A percentile compares a stretch with the other conserved stretches of the same genome.
These are phyloP conservation scores for Pyracantha coccinea DNA, from an alignment of 331 rosid species.

Conservation along the genomic window DNA sequence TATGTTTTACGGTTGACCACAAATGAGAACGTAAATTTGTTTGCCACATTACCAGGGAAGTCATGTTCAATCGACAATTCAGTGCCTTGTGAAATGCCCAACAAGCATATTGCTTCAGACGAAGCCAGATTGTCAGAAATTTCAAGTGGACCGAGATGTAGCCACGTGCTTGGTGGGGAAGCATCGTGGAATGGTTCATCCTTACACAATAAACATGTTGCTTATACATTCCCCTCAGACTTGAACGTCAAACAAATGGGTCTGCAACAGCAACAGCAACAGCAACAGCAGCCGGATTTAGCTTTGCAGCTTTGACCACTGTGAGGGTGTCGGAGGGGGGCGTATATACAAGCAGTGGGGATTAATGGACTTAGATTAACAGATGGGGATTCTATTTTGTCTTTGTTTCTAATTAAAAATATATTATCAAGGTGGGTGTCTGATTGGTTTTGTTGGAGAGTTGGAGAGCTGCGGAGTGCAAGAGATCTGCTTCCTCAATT, in stretches of 20 bases:
- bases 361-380: neutral
- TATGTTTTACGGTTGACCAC: too few species aligned
- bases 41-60: constrained; percentile 41
- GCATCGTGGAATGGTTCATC: constrained; percentile 40
- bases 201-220: constrained; percentile 32
- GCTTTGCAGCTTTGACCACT: constrained; percentile 66
- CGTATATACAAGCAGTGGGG: neutral
- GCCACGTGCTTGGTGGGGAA: constrained; percentile 34
- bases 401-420: neutral
- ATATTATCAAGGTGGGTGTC: neutral
- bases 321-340: neutral
- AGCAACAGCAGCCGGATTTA: constrained; percentile 55
- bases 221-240: constrained; percentile 37
- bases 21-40: constrained; percentile 47
- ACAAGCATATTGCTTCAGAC: constrained; percentile 16
- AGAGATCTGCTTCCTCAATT: too few species aligned
- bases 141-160: constrained; percentile 28
- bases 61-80: constrained; percentile 17
- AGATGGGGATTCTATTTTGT: neutral
- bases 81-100: constrained; percentile 21
- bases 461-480: too few species aligned
- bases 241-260: constrained; percentile 30
- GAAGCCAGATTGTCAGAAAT: constrained; percentile 25
- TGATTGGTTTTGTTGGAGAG: too few species aligned
- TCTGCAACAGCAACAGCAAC: constrained; percentile 11